Conservation (phyloP, 495 filamentous ascomycete genomes). For the Polyplosphaeria fusca region DNA sequence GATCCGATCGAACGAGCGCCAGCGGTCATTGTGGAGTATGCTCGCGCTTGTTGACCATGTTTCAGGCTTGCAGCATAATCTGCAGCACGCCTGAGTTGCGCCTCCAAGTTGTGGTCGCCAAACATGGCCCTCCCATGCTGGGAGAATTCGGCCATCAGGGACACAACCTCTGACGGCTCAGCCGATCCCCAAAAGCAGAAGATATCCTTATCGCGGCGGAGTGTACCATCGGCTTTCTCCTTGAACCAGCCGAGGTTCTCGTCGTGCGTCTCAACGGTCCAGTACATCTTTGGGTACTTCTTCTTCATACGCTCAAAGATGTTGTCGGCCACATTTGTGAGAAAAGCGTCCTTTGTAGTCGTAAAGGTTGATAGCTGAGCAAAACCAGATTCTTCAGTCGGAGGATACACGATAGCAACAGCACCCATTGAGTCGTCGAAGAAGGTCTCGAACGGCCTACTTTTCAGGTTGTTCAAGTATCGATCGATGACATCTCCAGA, state of each 20-base stretch:
- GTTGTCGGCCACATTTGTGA: slow-evolving; percentile 96
- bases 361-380: slow-evolving; percentile 90
- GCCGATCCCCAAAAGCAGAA: slow-evolving; percentile 97
- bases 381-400: slow-evolving; percentile 50
- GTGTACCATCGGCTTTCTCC: slow-evolving; percentile 90
- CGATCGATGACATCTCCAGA: slow-evolving; percentile 79
- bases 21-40: slow-evolving; percentile 31
- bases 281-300: slow-evolving; percentile 85
- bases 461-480: slow-evolving; percentile 72
- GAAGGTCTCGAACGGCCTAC: slow-evolving; percentile 85
- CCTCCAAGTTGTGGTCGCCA: slow-evolving; percentile 85
- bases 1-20: slow-evolving; percentile 10
- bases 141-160: slow-evolving; percentile 84
- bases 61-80: slow-evolving; percentile 58
- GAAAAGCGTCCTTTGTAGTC: slow-evolving; percentile 92
- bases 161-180: slow-evolving; percentile 76
- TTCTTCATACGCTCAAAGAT: slow-evolving; percentile 91
- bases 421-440: slow-evolving; percentile 97
- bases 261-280: slow-evolving; percentile 96
- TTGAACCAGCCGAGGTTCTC: slow-evolving; percentile 99
- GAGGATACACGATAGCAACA: slow-evolving; percentile 84
- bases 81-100: slow-evolving; percentile 74
- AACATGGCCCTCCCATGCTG: slow-evolving; percentile 83
- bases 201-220: slow-evolving; percentile 78
- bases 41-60: slow-evolving; percentile 42